Base-by-base conservation (phyloP, 2,329 filamentous ascomycete genomes). In the Trichoderma sp. region DNA sequence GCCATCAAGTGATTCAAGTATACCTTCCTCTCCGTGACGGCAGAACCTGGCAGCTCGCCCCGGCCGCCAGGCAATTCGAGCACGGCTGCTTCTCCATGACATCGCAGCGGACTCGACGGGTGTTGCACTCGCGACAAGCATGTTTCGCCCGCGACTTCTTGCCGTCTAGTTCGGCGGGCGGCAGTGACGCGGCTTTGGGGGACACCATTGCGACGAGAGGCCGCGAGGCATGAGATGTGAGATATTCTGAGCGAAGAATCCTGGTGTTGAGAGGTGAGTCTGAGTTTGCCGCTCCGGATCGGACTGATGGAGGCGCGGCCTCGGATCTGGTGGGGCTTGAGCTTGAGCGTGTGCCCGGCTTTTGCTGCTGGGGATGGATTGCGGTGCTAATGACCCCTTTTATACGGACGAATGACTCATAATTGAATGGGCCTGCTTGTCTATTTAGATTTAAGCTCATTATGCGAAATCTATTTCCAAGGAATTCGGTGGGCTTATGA, bases 71-170 rank as follows among this genome's bases (percentile, higher is more conserved):
- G 64, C 77, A 79, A 34, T 79, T 79, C 22, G 72, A 68, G 69
- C 77, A 79, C 13, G 78, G 78, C 45, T 76, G 73, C 19, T 67
- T 68, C 65, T 78, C 76, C 29, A 72, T 78, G 53, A 79, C 77
- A 70, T 79, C 74, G 72, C 78, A 79, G n/a, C 73, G 74, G 50
- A 79, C 76, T 12, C 77, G 73, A 9, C 78, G 73, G 39, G 72
- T 68, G 70, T 79, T 78, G 73, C 78, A 79, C 54, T 74, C 71
- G 53, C 75, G 74, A 67, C 77, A 79, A 22, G 77, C 77, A 63
- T 77, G 77, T 64, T 77, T 78, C 7, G 77, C 77, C 32, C 77
- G 74, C 32, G 73, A 73, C 61, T 76, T 74, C 48, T 74, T 76
- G 48, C 81, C 25, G 57, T 69, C 70, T 60, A 52, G 22, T 56